These are phyloP conservation scores for Aspergillus ustus DNA, from an alignment of 2,329 filamentous ascomycete species.

Conservation along the genomic window DNA sequence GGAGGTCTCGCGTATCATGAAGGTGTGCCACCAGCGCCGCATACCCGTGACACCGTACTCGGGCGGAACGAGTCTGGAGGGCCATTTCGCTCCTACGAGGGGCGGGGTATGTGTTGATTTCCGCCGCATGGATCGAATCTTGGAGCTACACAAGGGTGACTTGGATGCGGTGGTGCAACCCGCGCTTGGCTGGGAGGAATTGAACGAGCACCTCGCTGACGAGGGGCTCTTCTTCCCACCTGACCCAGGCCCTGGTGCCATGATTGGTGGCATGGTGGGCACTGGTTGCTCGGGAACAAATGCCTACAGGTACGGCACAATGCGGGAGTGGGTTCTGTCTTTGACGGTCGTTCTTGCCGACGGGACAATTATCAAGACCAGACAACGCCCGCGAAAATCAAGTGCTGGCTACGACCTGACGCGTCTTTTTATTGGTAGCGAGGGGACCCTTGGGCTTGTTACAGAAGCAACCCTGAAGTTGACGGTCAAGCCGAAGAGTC, in stretches of 20 bases:
- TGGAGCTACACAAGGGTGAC: slow-evolving; percentile 76
- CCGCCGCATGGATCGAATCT: slow-evolving; percentile 78
- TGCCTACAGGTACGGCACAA: slow-evolving; percentile 89
- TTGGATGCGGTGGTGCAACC: slow-evolving; percentile 78
- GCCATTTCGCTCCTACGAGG: slow-evolving; percentile 81
- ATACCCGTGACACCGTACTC: slow-evolving; percentile 89
- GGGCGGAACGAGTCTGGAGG: slow-evolving; percentile 87
- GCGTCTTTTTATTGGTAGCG: slow-evolving; percentile 84
- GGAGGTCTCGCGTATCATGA: slow-evolving; percentile 85
- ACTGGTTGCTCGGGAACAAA: slow-evolving; percentile 73
- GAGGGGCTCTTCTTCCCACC: slow-evolving; percentile 88
- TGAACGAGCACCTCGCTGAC: slow-evolving; percentile 76
- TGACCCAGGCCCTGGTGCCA: slow-evolving; percentile 86
- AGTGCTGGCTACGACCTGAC: slow-evolving; percentile 92
- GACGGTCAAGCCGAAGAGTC: slow-evolving; percentile 77
- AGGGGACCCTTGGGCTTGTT: slow-evolving; percentile 88
- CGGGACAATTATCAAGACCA: slow-evolving; percentile 86
- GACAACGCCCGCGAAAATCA: slow-evolving; percentile 85
- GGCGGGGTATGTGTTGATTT: slow-evolving; percentile 89
- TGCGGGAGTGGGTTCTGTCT: slow-evolving; percentile 90
- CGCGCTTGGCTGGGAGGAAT: slow-evolving; percentile 81
- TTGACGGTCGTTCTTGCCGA: slow-evolving; percentile 89
- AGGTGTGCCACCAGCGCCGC: slow-evolving; percentile 76
- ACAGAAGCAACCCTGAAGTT: slow-evolving; percentile 90
- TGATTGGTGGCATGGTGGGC: slow-evolving; percentile 76